Evolutionary conservation across 2,329 filamentous ascomycete genomes (phyloP).

Genomic region (Scedosporium apiospermum): DNA sequence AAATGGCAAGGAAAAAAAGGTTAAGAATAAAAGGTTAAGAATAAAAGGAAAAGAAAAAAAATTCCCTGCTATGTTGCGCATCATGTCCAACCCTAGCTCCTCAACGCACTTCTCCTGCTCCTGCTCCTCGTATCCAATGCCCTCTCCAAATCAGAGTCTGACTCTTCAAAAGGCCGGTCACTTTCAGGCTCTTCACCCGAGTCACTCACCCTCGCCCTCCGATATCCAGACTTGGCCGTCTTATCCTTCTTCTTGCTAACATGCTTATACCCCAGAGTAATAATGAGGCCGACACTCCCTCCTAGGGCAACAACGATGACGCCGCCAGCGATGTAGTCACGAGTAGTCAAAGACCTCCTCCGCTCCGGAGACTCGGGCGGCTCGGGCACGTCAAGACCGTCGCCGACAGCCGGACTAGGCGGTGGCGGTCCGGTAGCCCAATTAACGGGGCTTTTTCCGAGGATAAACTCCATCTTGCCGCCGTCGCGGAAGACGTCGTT

Average conservation of each 20-base stretch:
- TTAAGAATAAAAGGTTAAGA: no score
- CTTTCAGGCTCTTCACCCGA: neutral
- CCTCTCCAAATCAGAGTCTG: constrained; percentile 2
- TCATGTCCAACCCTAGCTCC: neutral
- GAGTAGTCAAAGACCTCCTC: neutral
- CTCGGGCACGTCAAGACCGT: neutral
- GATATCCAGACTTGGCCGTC: neutral
- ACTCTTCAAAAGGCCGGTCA: neutral
- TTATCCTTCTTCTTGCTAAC: neutral
- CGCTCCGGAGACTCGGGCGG: neutral
- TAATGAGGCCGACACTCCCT: neutral
- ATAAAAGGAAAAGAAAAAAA: neutral
- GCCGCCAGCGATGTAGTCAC: neutral
- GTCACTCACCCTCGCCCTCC: neutral
- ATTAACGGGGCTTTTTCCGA: constrained; percentile 40
- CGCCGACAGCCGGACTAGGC: constrained; percentile 38
- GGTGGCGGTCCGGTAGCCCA: constrained; percentile 54
- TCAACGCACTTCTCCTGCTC: neutral
- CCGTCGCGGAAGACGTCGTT: constrained; percentile 55
- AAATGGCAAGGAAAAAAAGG: no score
- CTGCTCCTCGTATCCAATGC: neutral
- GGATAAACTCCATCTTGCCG: constrained; percentile 53
- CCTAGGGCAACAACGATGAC: neutral
- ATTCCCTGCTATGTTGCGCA: neutral
- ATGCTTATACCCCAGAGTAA: neutral